These are phyloP conservation scores for Fusarium sp. DNA, from an alignment of 2,329 filamentous ascomycete genomes.

Conservation along the genomic window DNA sequence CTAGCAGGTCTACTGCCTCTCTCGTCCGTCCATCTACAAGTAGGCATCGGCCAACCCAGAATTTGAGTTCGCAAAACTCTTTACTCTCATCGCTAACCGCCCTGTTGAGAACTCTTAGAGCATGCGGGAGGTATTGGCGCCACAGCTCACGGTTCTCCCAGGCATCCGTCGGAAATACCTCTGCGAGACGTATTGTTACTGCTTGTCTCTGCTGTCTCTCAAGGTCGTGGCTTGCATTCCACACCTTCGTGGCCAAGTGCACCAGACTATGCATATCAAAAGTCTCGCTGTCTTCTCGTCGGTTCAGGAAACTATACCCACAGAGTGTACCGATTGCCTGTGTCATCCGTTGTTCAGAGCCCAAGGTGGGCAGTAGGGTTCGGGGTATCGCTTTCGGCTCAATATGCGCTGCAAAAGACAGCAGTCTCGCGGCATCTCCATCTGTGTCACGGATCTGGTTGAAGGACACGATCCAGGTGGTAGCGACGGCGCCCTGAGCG, in stretches of 20 bases:
- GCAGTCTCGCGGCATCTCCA: too few species aligned
- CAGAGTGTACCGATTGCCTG: neutral
- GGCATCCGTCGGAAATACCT: neutral
- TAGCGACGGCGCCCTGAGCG: too few species aligned
- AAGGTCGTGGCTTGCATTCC: too few species aligned
- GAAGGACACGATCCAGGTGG: too few species aligned
- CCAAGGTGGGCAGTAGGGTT: neutral
- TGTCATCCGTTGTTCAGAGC: neutral
- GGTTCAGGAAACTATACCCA: neutral
- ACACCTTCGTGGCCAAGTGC: neutral
- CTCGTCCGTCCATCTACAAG: neutral
- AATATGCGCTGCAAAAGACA: too few species aligned
- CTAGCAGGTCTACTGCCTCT: conserved; percentile 1
- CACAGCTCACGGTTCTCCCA: conserved; percentile 1
- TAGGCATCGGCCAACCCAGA: neutral
- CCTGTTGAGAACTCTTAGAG: conserved; percentile 2
- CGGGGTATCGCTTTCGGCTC: conserved; percentile 5
- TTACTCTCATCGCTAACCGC: accelerated
- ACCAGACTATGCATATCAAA: conserved; percentile 19
- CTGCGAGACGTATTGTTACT: neutral
- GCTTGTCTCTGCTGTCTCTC: too few species aligned
- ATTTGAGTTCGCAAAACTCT: accelerated
- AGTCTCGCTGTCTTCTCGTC: neutral
- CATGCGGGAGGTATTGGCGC: conserved; percentile 12
- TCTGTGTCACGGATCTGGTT: too few species aligned